Base-by-base conservation (phyloP, 495 filamentous ascomycete species). In the Peziza echinospora region DNA sequence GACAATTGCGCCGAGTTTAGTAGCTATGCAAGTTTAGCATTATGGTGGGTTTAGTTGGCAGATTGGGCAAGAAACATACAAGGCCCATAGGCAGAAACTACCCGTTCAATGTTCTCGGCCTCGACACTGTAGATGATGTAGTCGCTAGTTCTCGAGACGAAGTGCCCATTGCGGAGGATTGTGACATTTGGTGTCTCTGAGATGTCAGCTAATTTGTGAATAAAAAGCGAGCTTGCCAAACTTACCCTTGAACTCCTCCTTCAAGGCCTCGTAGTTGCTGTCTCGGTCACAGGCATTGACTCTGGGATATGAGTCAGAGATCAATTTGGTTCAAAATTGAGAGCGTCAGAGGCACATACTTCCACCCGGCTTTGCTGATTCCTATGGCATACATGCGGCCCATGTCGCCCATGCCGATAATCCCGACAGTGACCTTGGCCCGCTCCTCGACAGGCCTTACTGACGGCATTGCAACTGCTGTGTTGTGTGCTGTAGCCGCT, bases 331-430 rank as follows among this genome's bases (percentile, higher is more conserved):
- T 19, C 41, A 26, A 13, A 37, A 37, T 9, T 37, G 41, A 10
- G 7, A 43, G 41, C 13, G 19, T 6, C 9, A 37, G 19, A 21
- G 40, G 7, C 21, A 49, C 56, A 37, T 82, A 96, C 89, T 81
- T 93, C 89, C 89, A 97, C 48, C 91, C 89, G 51, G 87, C 87
- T 54, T 67, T 69, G 58, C 84, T 83, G 56, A 97, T 71, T 55
- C 77, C 71, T 56, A 80, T 70, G 54, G 91, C 81, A 65, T 97
- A 97, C 91, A 97, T 92, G 73, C 83, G 93, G 62, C 89, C 89
- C 89, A 97, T 97, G 55, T 93, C 85, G 21, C 89, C 89, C 85
- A 97, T 93, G 25, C 89, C 89, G 58, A 97, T 94, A 53, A 97
- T 84, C 56, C 89, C 89, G 50, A 96, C 73, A 24, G 41, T 44